Evolutionary conservation across 2,329 filamentous ascomycete genomes (phyloP).

Genomic region (Bipolaris zeicola): DNA sequence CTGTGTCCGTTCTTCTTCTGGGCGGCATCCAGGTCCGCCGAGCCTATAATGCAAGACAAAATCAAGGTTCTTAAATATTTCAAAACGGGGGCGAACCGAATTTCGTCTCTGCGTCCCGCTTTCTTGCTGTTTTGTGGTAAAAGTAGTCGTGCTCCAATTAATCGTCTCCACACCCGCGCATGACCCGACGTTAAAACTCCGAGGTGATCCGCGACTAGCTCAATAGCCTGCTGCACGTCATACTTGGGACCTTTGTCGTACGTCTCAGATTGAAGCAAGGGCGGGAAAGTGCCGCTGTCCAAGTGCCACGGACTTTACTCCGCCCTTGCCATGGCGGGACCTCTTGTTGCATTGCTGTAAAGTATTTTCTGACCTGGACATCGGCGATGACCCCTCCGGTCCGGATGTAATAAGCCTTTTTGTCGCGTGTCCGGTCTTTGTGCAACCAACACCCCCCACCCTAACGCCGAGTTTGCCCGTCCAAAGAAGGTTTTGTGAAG

Average conservation of each 20-base stretch:
- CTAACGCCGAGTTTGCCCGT: neutral
- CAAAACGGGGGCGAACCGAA: too few species aligned
- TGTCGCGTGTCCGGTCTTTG: neutral
- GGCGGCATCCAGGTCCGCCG: neutral
- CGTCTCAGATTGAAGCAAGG: constrained; percentile 11
- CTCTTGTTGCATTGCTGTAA: neutral
- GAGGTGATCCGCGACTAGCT: constrained; percentile 14
- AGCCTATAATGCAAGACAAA: neutral
- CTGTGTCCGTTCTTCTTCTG: neutral
- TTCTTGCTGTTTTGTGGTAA: neutral
- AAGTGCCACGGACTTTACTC: constrained; percentile 9
- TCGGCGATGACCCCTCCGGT: constrained; percentile 2
- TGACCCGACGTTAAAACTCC: constrained; percentile 11
- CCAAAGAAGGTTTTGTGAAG: constrained; percentile 3
- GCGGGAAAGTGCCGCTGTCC: constrained; percentile 2
- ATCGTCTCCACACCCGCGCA: constrained; percentile 5
- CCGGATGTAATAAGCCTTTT: neutral
- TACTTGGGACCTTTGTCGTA: constrained; percentile 11
- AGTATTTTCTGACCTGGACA: neutral
- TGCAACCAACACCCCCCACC: neutral
- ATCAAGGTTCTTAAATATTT: too few species aligned
- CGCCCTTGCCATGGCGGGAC: neutral
- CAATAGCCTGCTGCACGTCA: constrained; percentile 20
- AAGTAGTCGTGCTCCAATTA: neutral
- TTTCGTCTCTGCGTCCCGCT: too few species aligned